These are phyloP conservation scores for Thielaviopsis cerberus DNA, from an alignment of 2,329 filamentous ascomycete genomes.

Conservation along the genomic window DNA sequence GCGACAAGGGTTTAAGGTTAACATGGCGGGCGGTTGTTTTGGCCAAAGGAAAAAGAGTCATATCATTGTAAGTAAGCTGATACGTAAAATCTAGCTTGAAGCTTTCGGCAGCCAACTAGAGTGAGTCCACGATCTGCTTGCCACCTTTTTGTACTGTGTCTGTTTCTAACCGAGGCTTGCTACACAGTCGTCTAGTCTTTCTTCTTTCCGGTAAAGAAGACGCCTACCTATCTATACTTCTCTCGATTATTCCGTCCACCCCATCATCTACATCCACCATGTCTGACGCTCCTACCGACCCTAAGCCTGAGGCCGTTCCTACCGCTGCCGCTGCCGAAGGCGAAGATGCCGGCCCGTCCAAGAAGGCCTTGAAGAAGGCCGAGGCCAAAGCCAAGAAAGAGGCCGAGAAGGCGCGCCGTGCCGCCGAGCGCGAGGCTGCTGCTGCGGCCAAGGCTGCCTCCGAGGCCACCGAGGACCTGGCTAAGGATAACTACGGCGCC, in stretches of 20 bases:
- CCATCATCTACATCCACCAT: slow-evolving; percentile 12
- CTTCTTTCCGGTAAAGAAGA: not conserved
- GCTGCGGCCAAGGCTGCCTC: slow-evolving; percentile 47
- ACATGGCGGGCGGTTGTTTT: not conserved
- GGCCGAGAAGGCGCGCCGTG: slow-evolving; percentile 54
- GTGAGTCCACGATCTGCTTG: not conserved
- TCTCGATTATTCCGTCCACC: not conserved
- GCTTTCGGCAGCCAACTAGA: not conserved
- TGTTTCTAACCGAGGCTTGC: not conserved
- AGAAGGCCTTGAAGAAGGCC: slow-evolving; percentile 72
- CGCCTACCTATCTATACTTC: not conserved
- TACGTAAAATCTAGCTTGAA: not conserved
- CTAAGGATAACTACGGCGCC: slow-evolving; percentile 65
- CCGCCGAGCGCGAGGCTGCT: slow-evolving; percentile 57
- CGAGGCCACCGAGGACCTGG: slow-evolving; percentile 47
- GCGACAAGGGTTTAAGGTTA: slow-evolving; percentile 6
- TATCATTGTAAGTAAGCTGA: not conserved
- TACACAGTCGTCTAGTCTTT: not conserved
- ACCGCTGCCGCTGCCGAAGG: slow-evolving; percentile 7
- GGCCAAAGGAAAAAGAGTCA: slow-evolving; percentile 1
- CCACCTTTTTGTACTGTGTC: not conserved
- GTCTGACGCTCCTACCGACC: slow-evolving; percentile 20
- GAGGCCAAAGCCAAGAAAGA: slow-evolving; percentile 77
- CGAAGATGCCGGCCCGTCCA: slow-evolving; percentile 32
- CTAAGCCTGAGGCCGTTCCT: slow-evolving; percentile 10